Conservation (phyloP, 1,284 basidiomycete species). For the Inonotus hispidus region DNA sequence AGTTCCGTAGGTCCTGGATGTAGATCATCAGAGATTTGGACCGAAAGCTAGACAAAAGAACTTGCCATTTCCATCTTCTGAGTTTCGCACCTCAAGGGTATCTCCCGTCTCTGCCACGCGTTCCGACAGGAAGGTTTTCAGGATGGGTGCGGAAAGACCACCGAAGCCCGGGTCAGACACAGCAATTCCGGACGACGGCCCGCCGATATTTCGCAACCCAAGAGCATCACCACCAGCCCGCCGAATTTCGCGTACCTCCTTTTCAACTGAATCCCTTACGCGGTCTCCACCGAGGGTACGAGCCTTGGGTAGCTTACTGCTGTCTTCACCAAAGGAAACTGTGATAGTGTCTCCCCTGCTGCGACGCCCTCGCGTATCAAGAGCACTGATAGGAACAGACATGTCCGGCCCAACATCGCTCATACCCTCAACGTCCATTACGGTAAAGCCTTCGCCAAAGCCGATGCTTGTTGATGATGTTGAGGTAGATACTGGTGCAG, state of each 20-base stretch:
- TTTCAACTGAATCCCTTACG: constrained; percentile 43
- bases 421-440: constrained; percentile 25
- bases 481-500: background rate
- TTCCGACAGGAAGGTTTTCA: constrained; percentile 54
- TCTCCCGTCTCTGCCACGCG: constrained; percentile 64
- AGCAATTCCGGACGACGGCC: background rate
- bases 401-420: constrained; percentile 33
- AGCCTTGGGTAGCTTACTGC: constrained; percentile 39
- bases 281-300: constrained; percentile 71
- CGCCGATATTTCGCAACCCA: constrained; percentile 4
- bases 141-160: constrained; percentile 34
- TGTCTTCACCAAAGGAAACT: constrained; percentile 43
- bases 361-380: constrained; percentile 31
- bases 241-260: constrained; percentile 25
- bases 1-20: constrained; percentile 61
- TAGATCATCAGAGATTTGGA: background rate
- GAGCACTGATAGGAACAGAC: constrained; percentile 48
- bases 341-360: constrained; percentile 35
- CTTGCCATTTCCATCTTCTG: constrained; percentile 52
- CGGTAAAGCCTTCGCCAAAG: constrained; percentile 6
- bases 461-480: constrained; percentile 1
- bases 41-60: constrained; percentile 17
- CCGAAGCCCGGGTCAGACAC: background rate
- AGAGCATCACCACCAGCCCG: constrained; percentile 28
- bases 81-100: constrained; percentile 76